Conservation (phyloP, 306 rosid genomes). For the Rosa rugosa region DNA sequence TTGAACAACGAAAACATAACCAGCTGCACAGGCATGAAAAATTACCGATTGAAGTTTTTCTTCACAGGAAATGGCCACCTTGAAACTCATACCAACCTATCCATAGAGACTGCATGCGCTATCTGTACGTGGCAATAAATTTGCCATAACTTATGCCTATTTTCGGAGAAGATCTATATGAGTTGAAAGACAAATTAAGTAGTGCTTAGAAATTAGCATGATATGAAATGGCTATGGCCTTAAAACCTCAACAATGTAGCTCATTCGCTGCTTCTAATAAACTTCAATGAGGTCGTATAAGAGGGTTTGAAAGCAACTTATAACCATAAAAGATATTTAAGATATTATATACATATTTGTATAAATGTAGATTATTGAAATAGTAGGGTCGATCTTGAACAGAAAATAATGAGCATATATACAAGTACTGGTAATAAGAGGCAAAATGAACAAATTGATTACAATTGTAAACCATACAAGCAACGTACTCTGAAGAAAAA, state of each 20-base stretch:
- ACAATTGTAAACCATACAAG: background rate
- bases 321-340: background rate
- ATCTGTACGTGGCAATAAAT: background rate
- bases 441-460: background rate
- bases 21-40: background rate
- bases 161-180: background rate
- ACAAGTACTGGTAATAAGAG: background rate
- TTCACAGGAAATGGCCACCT: background rate
- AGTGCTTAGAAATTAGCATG: background rate
- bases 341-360: background rate
- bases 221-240: background rate
- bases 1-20: background rate
- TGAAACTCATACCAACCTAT: background rate
- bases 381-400: background rate
- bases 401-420: background rate
- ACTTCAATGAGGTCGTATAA: background rate
- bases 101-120: background rate
- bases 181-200: background rate
- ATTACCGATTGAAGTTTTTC: background rate
- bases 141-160: background rate
- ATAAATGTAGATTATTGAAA: background rate
- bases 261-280: background rate
- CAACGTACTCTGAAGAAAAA: background rate
- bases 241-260: background rate
- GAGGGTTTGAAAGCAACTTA: background rate